These are phyloP conservation scores for Serendipita sp. DNA, from an alignment of 768 basidiomycete species.

Conservation along the genomic window DNA sequence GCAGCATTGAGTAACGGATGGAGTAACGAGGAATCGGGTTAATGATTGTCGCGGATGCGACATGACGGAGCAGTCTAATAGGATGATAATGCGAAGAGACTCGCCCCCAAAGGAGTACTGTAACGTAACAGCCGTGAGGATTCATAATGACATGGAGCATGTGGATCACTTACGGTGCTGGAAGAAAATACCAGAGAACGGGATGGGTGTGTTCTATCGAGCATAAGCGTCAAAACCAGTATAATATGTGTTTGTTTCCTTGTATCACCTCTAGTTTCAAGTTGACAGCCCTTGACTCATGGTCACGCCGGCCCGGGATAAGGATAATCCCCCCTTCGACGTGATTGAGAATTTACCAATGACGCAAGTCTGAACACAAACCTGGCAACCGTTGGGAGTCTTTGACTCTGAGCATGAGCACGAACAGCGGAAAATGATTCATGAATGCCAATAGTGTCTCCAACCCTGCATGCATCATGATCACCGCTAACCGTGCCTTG, in stretches of 20 bases:
- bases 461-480: conserved; percentile 42
- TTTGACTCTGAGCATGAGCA: conserved; percentile 65
- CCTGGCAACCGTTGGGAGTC: conserved; percentile 74
- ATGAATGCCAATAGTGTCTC: conserved; percentile 59
- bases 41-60: conserved; percentile 13
- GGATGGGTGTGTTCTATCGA: conserved; percentile 13
- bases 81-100: conserved; percentile 16
- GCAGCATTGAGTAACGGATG: conserved; percentile 14
- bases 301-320: neutral
- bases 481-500: conserved; percentile 37
- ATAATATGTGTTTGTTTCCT: neutral
- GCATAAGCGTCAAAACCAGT: neutral
- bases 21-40: conserved; percentile 15
- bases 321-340: neutral
- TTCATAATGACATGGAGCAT: neutral
- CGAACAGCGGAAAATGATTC: conserved; percentile 88
- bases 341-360: neutral
- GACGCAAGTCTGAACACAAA: conserved; percentile 15
- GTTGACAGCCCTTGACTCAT: conserved; percentile 9
- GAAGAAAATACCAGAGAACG: conserved; percentile 15
- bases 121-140: neutral
- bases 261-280: neutral
- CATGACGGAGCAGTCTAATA: conserved; percentile 12
- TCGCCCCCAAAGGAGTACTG: conserved; percentile 15
- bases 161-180: conserved; percentile 14